Conservation (phyloP, 257 asterid species). For the Verbascum thapsus region DNA sequence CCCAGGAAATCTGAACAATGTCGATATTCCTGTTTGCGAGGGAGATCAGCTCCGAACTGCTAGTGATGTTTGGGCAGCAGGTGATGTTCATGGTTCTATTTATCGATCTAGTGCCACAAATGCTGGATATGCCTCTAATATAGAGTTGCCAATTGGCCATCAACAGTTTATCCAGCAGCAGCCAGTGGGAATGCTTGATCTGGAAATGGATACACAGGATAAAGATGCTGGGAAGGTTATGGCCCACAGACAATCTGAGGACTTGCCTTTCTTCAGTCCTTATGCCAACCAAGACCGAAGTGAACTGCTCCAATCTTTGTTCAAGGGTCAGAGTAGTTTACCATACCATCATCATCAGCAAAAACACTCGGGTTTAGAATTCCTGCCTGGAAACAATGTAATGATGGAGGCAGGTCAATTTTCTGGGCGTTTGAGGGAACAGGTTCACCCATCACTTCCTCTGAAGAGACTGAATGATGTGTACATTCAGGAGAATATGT, state of each 20-base stretch:
- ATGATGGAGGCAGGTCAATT: constrained; percentile 57
- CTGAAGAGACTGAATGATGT: constrained; percentile 60
- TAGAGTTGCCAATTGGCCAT: constrained; percentile 59
- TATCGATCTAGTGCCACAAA: constrained; percentile 49
- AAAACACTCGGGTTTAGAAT: constrained; percentile 54
- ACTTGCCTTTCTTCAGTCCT: constrained; percentile 48
- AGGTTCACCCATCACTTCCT: constrained; percentile 50
- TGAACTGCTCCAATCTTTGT: constrained; percentile 64
- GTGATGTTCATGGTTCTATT: constrained; percentile 54
- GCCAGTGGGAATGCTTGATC: constrained; percentile 43
- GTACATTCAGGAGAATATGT: constrained; percentile 49
- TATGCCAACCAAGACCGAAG: constrained; percentile 55
- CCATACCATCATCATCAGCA: constrained; percentile 57
- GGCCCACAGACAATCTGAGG: constrained; percentile 52
- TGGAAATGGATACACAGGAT: constrained; percentile 44
- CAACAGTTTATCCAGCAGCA: constrained; percentile 58
- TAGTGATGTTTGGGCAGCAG: constrained; percentile 64
- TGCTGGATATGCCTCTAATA: constrained; percentile 55
- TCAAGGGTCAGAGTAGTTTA: constrained; percentile 52
- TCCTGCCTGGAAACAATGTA: constrained; percentile 49
- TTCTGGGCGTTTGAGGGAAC: constrained; percentile 58
- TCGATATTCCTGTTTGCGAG: constrained; percentile 46
- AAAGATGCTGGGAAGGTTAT: constrained; percentile 50
- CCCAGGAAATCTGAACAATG: constrained; percentile 45
- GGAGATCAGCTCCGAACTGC: constrained; percentile 44